A percentile compares a stretch with the other conserved stretches of the same genome.
These are phyloP conservation scores for Metschnikowia lunata DNA, from an alignment of 805 yeast species.

Conservation along the genomic window DNA sequence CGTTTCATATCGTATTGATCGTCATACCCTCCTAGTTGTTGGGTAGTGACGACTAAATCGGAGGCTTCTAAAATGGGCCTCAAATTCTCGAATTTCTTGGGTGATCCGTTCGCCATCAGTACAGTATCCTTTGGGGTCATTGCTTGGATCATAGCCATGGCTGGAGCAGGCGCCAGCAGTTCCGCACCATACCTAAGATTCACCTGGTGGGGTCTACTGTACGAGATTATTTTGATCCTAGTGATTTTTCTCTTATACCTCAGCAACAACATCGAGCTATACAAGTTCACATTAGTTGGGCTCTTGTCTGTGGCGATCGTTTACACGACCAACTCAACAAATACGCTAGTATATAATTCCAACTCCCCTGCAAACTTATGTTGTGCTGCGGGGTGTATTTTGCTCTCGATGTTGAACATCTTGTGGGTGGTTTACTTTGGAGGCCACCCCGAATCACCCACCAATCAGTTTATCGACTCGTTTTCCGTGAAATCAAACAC, in stretches of 20 bases:
- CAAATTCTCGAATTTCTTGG: constrained; percentile 48
- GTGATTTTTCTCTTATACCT: constrained; percentile 49
- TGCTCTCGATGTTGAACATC: constrained; percentile 74
- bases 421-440: constrained; percentile 89
- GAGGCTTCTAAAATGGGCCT: constrained; percentile 26
- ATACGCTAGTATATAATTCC: constrained; percentile 65
- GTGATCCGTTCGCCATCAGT: constrained; percentile 86
- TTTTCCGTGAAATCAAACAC: constrained; percentile 54
- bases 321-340: constrained; percentile 81
- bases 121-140: constrained; percentile 69
- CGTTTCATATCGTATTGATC: too few species aligned
- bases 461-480: constrained; percentile 80
- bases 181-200: constrained; percentile 61
- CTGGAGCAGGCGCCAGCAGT: constrained; percentile 61
- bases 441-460: constrained; percentile 82
- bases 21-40: too few species aligned
- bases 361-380: constrained; percentile 66
- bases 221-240: constrained; percentile 59
- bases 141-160: constrained; percentile 86
- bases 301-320: constrained; percentile 68
- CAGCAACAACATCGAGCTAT: constrained; percentile 62
- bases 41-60: too few species aligned
- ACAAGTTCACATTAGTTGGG: constrained; percentile 56
- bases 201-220: constrained; percentile 96
- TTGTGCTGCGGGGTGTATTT: constrained; percentile 88